Percentiles rank a stretch among this genome's conserved stretches.
These are phyloP conservation scores for Patellifolia procumbens DNA, from an alignment of 179 eudicot genomes.

Conservation along the genomic window DNA sequence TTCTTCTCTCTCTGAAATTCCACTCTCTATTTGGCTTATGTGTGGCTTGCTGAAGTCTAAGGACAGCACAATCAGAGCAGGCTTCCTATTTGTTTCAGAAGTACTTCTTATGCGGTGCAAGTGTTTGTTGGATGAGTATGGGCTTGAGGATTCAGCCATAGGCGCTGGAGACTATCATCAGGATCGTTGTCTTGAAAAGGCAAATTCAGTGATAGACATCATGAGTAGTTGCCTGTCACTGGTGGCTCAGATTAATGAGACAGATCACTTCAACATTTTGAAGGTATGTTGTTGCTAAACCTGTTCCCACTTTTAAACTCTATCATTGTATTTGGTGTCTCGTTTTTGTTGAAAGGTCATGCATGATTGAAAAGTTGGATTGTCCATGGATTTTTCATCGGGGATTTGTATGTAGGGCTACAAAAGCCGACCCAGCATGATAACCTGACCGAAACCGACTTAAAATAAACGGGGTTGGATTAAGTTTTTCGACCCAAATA, in stretches of 20 bases:
- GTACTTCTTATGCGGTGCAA: slow-evolving; percentile 95
- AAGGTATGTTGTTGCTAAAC: slow-evolving; percentile 53
- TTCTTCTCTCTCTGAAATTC: slow-evolving; percentile 57
- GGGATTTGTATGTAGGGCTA: too few species aligned
- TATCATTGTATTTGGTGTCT: too few species aligned
- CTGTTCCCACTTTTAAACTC: slow-evolving; percentile 9
- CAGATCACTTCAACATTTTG: slow-evolving; percentile 90
- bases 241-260: slow-evolving; percentile 91
- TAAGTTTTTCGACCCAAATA: too few species aligned
- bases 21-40: slow-evolving; percentile 84
- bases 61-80: slow-evolving; percentile 77
- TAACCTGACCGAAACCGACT: too few species aligned
- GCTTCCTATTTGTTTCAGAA: slow-evolving; percentile 85
- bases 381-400: too few species aligned
- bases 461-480: too few species aligned
- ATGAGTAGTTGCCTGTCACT: slow-evolving; percentile 88
- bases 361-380: too few species aligned
- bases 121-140: slow-evolving; percentile 79
- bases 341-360: too few species aligned
- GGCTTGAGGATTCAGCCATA: slow-evolving; percentile 45
- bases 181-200: slow-evolving; percentile 67
- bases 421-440: too few species aligned
- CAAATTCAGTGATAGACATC: slow-evolving; percentile 88
- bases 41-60: slow-evolving; percentile 95
- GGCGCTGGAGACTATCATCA: slow-evolving; percentile 33